phyloP scores from a whole-genome alignment of 2,329 filamentous ascomycete species.

The Pseudogymnoascus sp. region DNA sequence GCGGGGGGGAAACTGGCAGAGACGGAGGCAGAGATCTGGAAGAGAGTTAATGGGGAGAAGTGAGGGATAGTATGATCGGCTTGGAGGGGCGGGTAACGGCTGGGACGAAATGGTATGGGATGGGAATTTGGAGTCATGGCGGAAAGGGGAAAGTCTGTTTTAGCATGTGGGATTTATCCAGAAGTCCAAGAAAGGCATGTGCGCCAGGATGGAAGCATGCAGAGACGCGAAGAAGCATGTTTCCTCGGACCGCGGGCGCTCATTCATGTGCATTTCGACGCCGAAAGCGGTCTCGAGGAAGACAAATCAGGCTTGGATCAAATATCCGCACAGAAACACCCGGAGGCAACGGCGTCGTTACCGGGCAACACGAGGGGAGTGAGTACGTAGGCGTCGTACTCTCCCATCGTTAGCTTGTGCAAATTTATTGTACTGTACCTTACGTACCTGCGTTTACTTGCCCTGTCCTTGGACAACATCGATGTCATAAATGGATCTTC shows the following conservation, averaged over 20 bases:
- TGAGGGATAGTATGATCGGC: neutral
- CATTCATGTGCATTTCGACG: neutral
- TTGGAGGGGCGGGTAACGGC: neutral
- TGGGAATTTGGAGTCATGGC: neutral
- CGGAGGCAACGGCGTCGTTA: neutral
- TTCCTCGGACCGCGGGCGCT: constrained; percentile 2
- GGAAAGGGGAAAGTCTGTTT: neutral
- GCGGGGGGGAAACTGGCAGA: constrained; percentile 50
- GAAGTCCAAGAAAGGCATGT: neutral
- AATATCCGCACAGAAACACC: neutral
- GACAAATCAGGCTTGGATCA: neutral
- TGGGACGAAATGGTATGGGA: neutral
- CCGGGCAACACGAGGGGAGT: neutral
- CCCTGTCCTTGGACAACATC: constrained; percentile 3
- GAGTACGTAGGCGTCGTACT: neutral
- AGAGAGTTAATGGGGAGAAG: constrained; percentile 51
- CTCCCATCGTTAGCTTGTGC: neutral
- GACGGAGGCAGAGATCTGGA: constrained; percentile 55
- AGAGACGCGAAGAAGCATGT: neutral
- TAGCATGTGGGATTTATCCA: neutral
- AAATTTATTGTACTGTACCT: constrained; percentile 5
- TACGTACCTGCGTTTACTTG: constrained; percentile 2
- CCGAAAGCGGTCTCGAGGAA: neutral
- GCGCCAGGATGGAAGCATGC: neutral
- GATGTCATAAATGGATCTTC: constrained; percentile 5